Base-by-base conservation (phyloP, 2,329 filamentous ascomycete species). In the Cytospora leucostoma region DNA sequence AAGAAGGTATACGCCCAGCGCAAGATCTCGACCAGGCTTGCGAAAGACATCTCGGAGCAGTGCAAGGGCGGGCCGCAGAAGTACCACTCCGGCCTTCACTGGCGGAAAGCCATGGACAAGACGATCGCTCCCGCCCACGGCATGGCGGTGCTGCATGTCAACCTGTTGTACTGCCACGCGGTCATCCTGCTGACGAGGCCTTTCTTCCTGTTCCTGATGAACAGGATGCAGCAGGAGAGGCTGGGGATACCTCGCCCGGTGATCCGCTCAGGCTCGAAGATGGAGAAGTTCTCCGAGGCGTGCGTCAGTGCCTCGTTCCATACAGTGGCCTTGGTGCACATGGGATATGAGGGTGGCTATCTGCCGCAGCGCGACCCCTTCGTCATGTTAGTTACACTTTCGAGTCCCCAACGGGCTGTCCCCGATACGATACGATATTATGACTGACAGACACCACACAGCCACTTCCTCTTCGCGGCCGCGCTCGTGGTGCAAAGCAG, bases 141-240 rank as follows among this genome's bases (percentile, higher is more conserved):
- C 4, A 81, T 88, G 38, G 82, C 84, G 4, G 81, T 86, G n/a
- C 73, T 89, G 7, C 87, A 89, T 67, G 77, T 83, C 63, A 87
- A 88, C 64, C 75, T 89, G 32, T 76, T 88, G 40, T 84, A 88
- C 63, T 84, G 81, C 61, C 86, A 89, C 70, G 84, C 85, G 0
- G 80, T 88, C 50, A 81, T 89, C 33, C 77, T 90, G 0, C 78
- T 90, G 1, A 87, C 84, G 1, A 78, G 87, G 34, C 87, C 88
- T 0, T 89, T 89, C 70, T 86, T 89, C 63, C 74, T 88, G 15
- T 84, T 82, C 63, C 77, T 86, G 13, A 76, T 87, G 49, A 84
- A 78, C 61, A 74, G 76, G 69, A 70, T 72, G 2, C 72, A 74
- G 40, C 70, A 73, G 65, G 70, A 76, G 63, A 68, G 72, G 55